These are phyloP conservation scores for Colletotrichum karsti DNA, from an alignment of 2,329 filamentous ascomycete genomes.

Conservation along the genomic window DNA sequence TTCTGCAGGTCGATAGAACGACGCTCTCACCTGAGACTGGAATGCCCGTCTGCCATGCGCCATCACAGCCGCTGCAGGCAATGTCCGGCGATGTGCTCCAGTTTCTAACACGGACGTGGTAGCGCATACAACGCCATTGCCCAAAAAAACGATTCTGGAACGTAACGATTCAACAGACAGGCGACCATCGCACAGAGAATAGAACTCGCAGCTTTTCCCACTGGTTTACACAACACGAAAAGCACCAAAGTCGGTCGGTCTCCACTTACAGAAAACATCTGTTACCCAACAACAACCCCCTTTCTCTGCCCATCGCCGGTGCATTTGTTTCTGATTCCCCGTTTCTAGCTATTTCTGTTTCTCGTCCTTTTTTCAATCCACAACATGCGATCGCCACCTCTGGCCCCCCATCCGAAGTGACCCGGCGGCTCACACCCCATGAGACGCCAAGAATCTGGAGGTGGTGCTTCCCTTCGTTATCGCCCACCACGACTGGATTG, in stretches of 20 bases:
- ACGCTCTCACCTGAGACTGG: neutral
- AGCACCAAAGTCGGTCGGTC: no score
- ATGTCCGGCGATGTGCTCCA: neutral
- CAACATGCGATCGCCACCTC: neutral
- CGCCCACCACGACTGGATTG: neutral
- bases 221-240: neutral
- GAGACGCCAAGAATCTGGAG: slow-evolving; percentile 18
- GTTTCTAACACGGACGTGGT: no score
- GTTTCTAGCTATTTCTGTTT: slow-evolving; percentile 14
- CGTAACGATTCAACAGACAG: neutral
- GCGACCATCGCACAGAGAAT: neutral
- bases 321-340: neutral
- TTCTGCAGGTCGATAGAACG: neutral
- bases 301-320: neutral
- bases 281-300: neutral
- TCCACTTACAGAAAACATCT: slow-evolving; percentile 10
- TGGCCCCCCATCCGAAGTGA: neutral
- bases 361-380: neutral
- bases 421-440: slow-evolving; percentile 3
- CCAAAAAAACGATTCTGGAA: neutral
- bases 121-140: no score
- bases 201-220: neutral
- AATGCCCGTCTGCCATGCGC: neutral
- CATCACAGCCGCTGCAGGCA: neutral
- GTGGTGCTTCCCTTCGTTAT: neutral